Evolutionary conservation across 1,284 basidiomycete genomes (phyloP).

Genomic region (Earliella scabrosa): DNA sequence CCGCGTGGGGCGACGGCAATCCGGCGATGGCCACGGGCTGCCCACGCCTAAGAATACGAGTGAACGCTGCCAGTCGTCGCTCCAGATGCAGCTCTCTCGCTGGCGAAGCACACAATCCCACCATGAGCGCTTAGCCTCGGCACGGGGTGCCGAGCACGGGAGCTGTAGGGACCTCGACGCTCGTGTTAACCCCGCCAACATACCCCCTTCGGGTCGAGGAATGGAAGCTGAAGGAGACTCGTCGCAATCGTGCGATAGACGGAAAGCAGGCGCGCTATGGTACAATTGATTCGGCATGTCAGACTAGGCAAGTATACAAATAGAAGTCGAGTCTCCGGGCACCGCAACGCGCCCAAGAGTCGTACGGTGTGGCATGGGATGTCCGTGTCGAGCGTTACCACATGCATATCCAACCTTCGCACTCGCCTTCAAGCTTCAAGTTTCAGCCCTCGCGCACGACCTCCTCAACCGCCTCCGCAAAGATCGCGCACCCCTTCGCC

Average conservation of each 20-base stretch:
- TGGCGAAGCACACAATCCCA: neutral
- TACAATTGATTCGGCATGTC: too few relatives aligned
- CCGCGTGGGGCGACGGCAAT: too few relatives aligned
- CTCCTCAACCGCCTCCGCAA: conserved; percentile 65
- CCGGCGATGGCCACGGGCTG: neutral
- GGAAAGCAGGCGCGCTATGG: neutral
- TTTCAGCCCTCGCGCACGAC: conserved; percentile 51
- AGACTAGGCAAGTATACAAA: too few relatives aligned
- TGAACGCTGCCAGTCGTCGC: too few relatives aligned
- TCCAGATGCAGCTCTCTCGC: too few relatives aligned
- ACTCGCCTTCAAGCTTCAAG: neutral
- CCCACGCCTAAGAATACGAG: conserved; percentile 2
- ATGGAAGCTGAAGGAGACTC: neutral
- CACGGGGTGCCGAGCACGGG: neutral
- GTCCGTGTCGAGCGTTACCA: too few relatives aligned
- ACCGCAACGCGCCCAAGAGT: too few relatives aligned
- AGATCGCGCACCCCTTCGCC: conserved; percentile 60
- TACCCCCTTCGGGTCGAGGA: neutral
- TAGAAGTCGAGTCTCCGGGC: too few relatives aligned
- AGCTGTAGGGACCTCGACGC: neutral
- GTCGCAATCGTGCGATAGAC: neutral
- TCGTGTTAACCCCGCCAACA: neutral
- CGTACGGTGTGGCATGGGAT: too few relatives aligned
- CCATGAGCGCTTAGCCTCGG: neutral
- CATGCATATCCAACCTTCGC: too few relatives aligned